Base-by-base conservation (phyloP, 257 asterid species). In the Osmanthus fragrans region DNA sequence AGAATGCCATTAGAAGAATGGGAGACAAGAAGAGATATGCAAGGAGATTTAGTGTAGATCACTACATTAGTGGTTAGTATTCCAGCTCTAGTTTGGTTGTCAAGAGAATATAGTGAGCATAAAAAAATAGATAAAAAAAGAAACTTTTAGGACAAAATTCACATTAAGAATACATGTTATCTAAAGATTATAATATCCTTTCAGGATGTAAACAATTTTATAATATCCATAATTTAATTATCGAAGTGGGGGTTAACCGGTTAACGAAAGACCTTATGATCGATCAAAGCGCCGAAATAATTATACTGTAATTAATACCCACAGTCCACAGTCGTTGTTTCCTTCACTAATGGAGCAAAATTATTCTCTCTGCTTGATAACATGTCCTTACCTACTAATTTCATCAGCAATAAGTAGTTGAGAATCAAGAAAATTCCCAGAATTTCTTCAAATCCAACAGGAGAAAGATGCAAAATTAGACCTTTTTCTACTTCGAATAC, bases 31-130 rank as follows among this genome's bases (percentile, higher is more conserved):
- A 0, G 51, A 45, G 51, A 45, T 45, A 10, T 11, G 51, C 0
- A 10, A 45, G 19, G 19, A 47, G 56, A 47, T 47, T 15, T 12
- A 47, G 19, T 60, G 64, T 8, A 15, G 9, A 63, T 60, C 51
- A 27, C 37, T 60, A 40, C 27, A 25, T 1, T 25, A 25, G 69
- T 68, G n/a, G 64, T 56, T 39, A 39, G 71, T 23, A 56, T 72
- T 25, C 74, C 77, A 83, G 87, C 87, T 83, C 82, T 79, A 70
- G 73, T 70, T 45, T 77, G 36, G 80, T 74, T 58, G 27, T 45
- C 40, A 70, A 27, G 23, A 51, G 63, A 51, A 19, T 18, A 51
- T 51, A 19, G 8, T 19, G 21, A 19, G 63, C 63, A 51, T 18
- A 51, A 19, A 51, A 18, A 5, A 5, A 21, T 21, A 73, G 64